A percentile compares a stretch with the other conserved stretches of the same genome.
Evolutionary conservation across 1,284 basidiomycete species (phyloP).

Genomic region (Ceratobasidium sp.): DNA sequence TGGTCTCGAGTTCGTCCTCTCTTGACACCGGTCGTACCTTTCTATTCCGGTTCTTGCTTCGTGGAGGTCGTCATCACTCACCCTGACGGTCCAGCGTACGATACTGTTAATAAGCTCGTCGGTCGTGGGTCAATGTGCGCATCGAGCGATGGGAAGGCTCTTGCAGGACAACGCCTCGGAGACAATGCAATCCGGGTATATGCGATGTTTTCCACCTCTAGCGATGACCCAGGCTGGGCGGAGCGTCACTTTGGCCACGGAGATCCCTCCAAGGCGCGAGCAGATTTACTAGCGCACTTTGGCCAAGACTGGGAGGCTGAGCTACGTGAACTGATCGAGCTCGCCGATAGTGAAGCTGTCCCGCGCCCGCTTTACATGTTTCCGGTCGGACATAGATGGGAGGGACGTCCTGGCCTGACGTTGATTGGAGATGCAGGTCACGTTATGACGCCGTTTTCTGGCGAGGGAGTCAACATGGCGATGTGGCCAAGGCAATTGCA

Average conservation of each 20-base stretch:
- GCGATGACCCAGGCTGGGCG: conserved; percentile 52
- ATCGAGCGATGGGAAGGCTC: conserved; percentile 54
- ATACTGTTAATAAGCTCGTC: conserved; percentile 53
- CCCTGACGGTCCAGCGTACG: conserved; percentile 50
- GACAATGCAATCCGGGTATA: conserved; percentile 57
- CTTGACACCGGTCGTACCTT: conserved; percentile 55
- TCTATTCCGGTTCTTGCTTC: conserved; percentile 58
- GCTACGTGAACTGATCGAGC: conserved; percentile 51
- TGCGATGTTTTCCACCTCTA: conserved; percentile 49
- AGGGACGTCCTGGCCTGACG: conserved; percentile 45
- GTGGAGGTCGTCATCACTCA: conserved; percentile 55
- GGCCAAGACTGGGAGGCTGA: conserved; percentile 52
- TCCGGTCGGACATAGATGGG: conserved; percentile 51
- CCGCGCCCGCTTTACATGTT: conserved; percentile 52
- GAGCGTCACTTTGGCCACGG: conserved; percentile 44
- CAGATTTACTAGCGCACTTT: conserved; percentile 51
- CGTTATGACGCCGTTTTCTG: conserved; percentile 63
- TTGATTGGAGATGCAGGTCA: conserved; percentile 65
- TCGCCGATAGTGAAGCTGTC: conserved; percentile 51
- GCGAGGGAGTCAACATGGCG: conserved; percentile 63
- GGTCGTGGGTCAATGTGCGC: conserved; percentile 55
- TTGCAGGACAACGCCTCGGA: conserved; percentile 56
- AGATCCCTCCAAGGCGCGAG: conserved; percentile 6
- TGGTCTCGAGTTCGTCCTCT: conserved; percentile 61
- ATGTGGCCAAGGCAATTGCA: conserved; percentile 53